Evolutionary conservation across 1,139 yeast genomes (phyloP), one percentile per base, ranked within the genome.

Genomic region (Suhomyces bokatorum): DNA sequence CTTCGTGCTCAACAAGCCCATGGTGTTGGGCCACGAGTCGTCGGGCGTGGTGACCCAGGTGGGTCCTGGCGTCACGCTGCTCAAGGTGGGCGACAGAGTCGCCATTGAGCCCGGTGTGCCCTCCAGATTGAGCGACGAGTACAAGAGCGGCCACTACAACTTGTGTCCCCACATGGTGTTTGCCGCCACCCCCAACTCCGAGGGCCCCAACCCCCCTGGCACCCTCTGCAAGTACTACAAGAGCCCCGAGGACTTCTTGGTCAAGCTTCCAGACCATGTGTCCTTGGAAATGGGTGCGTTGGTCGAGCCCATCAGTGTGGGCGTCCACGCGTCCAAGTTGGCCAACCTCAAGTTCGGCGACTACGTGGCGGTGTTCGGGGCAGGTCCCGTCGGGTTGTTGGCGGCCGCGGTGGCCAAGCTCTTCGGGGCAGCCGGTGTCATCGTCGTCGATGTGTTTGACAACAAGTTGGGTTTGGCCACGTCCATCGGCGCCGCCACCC

Each of bases 381-480:
- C 96, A 27, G 97, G 97, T 11, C 97, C 97, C 9, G 93, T 90
- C 50, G 97, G 97, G 31, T 68, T 90, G 40, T 72, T 90, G 49
- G 75, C 85, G 42, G 96, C 95, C 30, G 80, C 86, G 34, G 85
- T 84, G 29, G 95, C 95, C 16, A 77, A 77, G 45, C 87, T 91
- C 12, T 87, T 85, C 54, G 97, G 97, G 31, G 96, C 97, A 6
- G 70, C 83, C 31, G 76, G 78, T 28, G 78, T 87, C 39, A 73
- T 83, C 53, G 75, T 85, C 47, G 80, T 85, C 36, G 95, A 87
- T 62, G 69, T 85, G 39, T 70, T 79, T 51, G 85, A 81, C 49
- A 65, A 67, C 51, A 82, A 83, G 53, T 76, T 85, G 51, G 69
- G 77, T 42, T 71, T 83, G 68, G 90, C 89, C 37, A 61, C 73